A percentile compares a stretch with the other conserved stretches of the same genome.
phyloP scores from a whole-genome alignment of 163 green algal species.

The Prototheca wickerhamii region DNA sequence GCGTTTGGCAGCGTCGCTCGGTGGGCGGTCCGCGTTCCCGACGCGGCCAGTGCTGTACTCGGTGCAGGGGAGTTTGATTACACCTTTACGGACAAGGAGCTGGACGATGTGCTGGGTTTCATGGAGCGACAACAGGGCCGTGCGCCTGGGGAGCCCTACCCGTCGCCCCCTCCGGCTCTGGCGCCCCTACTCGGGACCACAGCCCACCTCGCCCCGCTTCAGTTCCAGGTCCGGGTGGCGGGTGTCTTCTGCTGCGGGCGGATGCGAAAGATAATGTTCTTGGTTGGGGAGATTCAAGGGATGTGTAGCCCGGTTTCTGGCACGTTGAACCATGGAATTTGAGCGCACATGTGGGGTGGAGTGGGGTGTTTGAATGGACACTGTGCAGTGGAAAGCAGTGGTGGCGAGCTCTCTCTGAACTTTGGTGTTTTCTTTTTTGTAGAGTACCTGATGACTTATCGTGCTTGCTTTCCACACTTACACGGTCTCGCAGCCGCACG shows the following conservation, averaged over 20 bases:
- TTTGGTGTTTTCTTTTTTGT: too few species aligned
- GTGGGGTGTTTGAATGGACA: too few species aligned
- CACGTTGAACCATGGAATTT: background rate
- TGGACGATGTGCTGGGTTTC: constrained; percentile 15
- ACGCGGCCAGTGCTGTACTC: background rate
- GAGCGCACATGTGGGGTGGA: background rate
- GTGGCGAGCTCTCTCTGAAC: too few species aligned
- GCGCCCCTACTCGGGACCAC: background rate
- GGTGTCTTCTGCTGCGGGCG: too few species aligned
- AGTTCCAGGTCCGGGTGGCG: constrained; percentile 4
- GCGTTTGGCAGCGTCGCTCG: background rate
- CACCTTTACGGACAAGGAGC: constrained; percentile 18
- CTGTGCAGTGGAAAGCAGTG: too few species aligned
- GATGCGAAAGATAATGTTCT: too few species aligned
- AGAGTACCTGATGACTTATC: too few species aligned
- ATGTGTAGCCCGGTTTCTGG: background rate
- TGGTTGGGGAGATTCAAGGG: too few species aligned
- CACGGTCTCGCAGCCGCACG: too few species aligned
- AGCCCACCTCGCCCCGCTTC: background rate
- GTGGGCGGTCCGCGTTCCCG: background rate
- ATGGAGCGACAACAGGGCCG: constrained; percentile 6
- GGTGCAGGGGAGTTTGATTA: constrained; percentile 10
- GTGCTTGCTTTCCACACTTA: too few species aligned
- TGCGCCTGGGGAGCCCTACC: background rate
- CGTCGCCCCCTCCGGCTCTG: background rate